Conservation (phyloP, 495 filamentous ascomycete species). For the Rhypophila decipiens region DNA sequence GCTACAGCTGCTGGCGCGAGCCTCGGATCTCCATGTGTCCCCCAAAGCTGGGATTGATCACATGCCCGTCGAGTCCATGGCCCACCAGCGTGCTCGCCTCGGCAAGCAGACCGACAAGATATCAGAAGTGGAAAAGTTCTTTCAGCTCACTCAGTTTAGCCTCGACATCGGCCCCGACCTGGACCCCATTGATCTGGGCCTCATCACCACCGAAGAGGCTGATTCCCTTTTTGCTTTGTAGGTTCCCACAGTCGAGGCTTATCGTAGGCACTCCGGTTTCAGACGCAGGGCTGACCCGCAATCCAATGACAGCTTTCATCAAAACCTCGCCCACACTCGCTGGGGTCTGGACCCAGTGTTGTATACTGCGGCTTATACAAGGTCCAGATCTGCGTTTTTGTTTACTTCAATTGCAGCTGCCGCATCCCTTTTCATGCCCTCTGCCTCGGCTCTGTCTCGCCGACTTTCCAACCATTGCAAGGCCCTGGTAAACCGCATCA, state of each 20-base stretch:
- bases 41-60: slow-evolving; percentile 28
- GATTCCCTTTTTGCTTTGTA: slow-evolving; percentile 60
- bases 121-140: slow-evolving; percentile 45
- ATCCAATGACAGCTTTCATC: slow-evolving; percentile 51
- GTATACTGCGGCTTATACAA: slow-evolving; percentile 58
- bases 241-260: slow-evolving; percentile 17
- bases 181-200: slow-evolving; percentile 61
- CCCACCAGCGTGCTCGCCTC: slow-evolving; percentile 18
- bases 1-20: slow-evolving; percentile 61
- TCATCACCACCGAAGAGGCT: slow-evolving; percentile 56
- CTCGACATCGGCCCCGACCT: slow-evolving; percentile 55
- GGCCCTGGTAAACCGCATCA: slow-evolving; percentile 53
- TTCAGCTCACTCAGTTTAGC: slow-evolving; percentile 53
- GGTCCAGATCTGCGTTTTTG: slow-evolving; percentile 59
- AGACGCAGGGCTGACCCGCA: too few relatives aligned
- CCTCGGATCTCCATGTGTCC: slow-evolving; percentile 60
- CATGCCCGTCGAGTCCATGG: slow-evolving; percentile 11
- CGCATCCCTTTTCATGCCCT: slow-evolving; percentile 57
- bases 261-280: too few relatives aligned
- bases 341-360: slow-evolving; percentile 65
- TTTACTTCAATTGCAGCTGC: slow-evolving; percentile 64
- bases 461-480: slow-evolving; percentile 59
- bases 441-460: slow-evolving; percentile 55
- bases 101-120: slow-evolving; percentile 22
- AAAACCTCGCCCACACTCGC: slow-evolving; percentile 64